These are phyloP conservation scores for Albugo laibachii DNA, from an alignment of 352 stramenopile species.

Conservation along the genomic window DNA sequence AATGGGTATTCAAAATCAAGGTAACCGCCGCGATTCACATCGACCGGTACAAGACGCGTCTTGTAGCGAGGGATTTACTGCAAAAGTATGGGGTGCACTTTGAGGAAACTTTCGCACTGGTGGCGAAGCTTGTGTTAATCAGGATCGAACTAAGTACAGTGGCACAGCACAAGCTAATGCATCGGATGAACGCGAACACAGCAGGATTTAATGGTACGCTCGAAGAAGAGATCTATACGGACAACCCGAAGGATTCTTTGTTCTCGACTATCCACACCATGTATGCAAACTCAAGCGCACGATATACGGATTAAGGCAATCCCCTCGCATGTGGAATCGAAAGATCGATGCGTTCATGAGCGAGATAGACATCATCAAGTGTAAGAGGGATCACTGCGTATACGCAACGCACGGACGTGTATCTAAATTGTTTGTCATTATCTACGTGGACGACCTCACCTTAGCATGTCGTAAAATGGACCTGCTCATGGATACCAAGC, in stretches of 20 bases:
- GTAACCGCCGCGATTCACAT: background rate
- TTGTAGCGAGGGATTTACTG: background rate
- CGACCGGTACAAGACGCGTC: background rate
- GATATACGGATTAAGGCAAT: background rate
- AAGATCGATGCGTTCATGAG: background rate
- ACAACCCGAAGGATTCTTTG: slow-evolving; percentile 5
- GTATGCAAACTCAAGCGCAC: background rate
- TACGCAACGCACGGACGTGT: no score
- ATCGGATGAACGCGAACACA: slow-evolving; percentile 10
- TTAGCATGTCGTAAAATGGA: no score
- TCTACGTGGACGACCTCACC: no score
- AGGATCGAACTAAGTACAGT: background rate
- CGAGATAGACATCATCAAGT: background rate
- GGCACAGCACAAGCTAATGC: slow-evolving; percentile 2
- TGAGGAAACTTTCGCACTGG: background rate
- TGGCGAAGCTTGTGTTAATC: background rate
- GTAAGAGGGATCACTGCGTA: background rate
- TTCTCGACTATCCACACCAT: no score
- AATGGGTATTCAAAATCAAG: slow-evolving; percentile 2
- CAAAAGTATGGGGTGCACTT: background rate
- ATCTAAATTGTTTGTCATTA: no score
- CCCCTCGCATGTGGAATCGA: background rate
- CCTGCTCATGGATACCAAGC: no score
- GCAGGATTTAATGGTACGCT: slow-evolving; percentile 10
- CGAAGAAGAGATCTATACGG: slow-evolving; percentile 7